These are phyloP conservation scores for Ophiostoma himal-ulmi DNA, from an alignment of 2,329 filamentous ascomycete genomes.

Conservation along the genomic window DNA sequence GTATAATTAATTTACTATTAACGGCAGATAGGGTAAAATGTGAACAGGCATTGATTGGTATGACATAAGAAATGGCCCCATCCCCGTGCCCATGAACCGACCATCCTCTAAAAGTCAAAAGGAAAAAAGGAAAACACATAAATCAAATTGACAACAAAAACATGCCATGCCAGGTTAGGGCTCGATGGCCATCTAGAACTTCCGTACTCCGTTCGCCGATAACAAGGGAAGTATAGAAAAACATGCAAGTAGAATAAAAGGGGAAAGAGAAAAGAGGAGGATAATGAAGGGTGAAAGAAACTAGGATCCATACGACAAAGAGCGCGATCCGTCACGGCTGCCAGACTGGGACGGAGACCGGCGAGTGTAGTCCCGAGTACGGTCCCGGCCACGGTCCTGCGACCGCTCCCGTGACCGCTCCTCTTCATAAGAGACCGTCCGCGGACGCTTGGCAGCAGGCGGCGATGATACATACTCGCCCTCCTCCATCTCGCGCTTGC, in stretches of 20 bases:
- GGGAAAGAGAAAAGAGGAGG: constrained; percentile 1
- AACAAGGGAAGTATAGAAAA: constrained; percentile 4
- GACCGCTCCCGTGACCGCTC: constrained; percentile 25
- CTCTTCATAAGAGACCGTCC: not conserved
- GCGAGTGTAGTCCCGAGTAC: constrained; percentile 22
- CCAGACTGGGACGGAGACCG: not conserved
- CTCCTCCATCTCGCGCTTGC: constrained; percentile 40
- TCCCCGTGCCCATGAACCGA: not conserved
- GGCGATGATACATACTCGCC: constrained; percentile 27
- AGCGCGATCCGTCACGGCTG: constrained; percentile 14
- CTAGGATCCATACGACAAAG: constrained; percentile 9
- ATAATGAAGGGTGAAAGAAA: constrained; percentile 3
- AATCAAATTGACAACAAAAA: not conserved
- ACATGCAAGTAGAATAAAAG: not conserved
- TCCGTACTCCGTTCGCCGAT: constrained; percentile 13
- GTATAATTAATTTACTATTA: not conserved
- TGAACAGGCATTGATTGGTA: not conserved
- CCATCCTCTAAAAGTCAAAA: not conserved
- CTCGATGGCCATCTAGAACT: constrained; percentile 4
- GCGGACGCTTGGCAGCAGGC: constrained; percentile 11
- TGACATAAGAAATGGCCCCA: not conserved
- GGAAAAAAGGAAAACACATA: not conserved
- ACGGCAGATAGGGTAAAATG: not conserved
- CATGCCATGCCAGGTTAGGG: not conserved
- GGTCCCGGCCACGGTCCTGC: constrained; percentile 26